Conservation (phyloP, 2,329 filamentous ascomycete species). For the Penicillium freii region DNA sequence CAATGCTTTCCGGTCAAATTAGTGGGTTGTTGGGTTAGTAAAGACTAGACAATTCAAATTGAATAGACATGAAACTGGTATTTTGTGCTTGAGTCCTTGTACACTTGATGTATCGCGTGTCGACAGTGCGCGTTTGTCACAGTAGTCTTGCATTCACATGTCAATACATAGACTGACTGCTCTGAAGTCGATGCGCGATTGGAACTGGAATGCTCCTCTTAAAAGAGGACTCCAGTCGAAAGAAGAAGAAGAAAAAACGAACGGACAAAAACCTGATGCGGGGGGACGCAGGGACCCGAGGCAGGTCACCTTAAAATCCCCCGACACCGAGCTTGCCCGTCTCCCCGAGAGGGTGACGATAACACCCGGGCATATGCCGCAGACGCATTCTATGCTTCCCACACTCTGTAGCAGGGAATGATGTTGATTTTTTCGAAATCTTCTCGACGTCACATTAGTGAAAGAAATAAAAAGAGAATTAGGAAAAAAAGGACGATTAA, state of each 20-base stretch:
- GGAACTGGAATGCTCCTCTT: not conserved
- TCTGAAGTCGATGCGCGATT: not conserved
- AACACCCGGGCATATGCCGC: not conserved
- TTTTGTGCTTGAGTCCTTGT: not conserved
- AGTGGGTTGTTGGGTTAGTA: not conserved
- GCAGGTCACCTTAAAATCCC: not conserved
- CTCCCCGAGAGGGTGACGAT: not conserved
- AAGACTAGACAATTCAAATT: not conserved
- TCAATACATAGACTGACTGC: not conserved
- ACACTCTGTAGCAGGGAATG: not conserved
- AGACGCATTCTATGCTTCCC: not conserved
- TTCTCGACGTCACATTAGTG: not conserved
- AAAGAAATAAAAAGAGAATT: slow-evolving; percentile 9
- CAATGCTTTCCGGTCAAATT: slow-evolving; percentile 3
- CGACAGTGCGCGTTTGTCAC: not conserved
- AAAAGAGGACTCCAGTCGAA: not conserved
- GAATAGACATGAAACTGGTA: slow-evolving; percentile 6
- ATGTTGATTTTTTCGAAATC: not conserved
- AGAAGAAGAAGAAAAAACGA: not conserved
- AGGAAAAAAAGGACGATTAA: not conserved
- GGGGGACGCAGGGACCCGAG: not conserved
- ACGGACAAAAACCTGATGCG: slow-evolving; percentile 2
- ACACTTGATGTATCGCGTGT: not conserved
- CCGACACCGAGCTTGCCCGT: not conserved
- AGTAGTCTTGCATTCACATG: not conserved